Base-by-base conservation (phyloP, 2,329 filamentous ascomycete species). In the Arthrobotrys sphaeroides region DNA sequence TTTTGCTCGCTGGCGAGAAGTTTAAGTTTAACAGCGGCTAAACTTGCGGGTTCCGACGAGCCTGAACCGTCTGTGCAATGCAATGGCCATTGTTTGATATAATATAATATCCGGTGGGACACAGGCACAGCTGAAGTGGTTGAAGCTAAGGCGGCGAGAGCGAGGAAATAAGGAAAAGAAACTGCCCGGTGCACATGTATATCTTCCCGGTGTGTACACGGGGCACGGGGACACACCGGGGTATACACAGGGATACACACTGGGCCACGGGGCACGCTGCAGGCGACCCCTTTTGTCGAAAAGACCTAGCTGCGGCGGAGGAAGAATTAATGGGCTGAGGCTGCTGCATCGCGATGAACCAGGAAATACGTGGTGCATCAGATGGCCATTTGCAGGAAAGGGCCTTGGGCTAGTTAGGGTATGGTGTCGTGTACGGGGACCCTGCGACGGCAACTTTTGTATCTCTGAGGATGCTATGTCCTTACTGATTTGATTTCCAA, bases 371-470 rank as follows among this genome's bases (percentile, higher is more conserved):
- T 65, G 61, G 62, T 45, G 62, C 62, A 66, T 66, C 62, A 66
- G 62, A 66, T 66, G 62, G 62, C 38, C 38, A 1, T 55, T 28
- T 66, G 62, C 62, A 66, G 62, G 20, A 45, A 33, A 42, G 38
- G 40, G 12, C 42, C 31, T 47, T 51, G 51, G 40, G 47, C 31
- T 51, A 38, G 20, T 16, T 38, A 31, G 40, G 28, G 20, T n/a
- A 12, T 9, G 55, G 47, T 31, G 18, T 49, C 36, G 24, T n/a
- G 45, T 26, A 16, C 24, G 12, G 45, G 12, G 28, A 7, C 60
- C 22, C 55, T 70, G 66, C 66, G 66, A 70, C 66, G 66, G 66
- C 40, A 53, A 70, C 66, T 70, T 70, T 70, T 62, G 53, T 60
- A 49, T 61, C 43, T 70, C 40, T 22, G 31, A 16, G 28, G 28